Percentiles rank a stretch among this genome's conserved stretches.
Conservation (phyloP, 1,139 yeast genomes). For the Geotrichum restrictum region DNA sequence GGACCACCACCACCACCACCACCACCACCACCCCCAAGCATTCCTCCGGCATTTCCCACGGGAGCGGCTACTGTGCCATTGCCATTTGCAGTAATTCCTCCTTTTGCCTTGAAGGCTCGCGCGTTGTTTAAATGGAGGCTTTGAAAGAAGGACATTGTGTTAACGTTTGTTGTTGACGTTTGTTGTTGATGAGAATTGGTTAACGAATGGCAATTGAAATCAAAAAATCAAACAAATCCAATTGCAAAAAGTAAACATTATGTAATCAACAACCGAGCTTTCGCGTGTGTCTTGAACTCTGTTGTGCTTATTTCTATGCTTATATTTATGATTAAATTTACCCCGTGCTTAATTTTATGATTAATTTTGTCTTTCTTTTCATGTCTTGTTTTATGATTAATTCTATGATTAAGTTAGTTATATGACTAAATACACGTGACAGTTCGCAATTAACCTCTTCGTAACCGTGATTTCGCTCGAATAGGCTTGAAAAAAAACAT, state of each 20-base stretch:
- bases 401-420: background rate
- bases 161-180: background rate
- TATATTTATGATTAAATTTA: too few relatives aligned
- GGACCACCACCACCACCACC: slow-evolving; percentile 9
- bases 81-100: slow-evolving; percentile 74
- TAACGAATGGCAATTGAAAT: background rate
- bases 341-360: background rate
- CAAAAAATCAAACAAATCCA: slow-evolving; percentile 14
- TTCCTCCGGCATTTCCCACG: background rate
- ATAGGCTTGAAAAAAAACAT: too few relatives aligned
- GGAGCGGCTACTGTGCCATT: slow-evolving; percentile 15
- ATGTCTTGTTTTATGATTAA: background rate
- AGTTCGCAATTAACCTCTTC: background rate
- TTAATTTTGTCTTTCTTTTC: background rate
- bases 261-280: too few relatives aligned
- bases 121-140: slow-evolving; percentile 40
- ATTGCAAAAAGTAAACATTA: slow-evolving; percentile 7
- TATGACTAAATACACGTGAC: background rate
- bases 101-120: slow-evolving; percentile 59
- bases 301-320: too few relatives aligned
- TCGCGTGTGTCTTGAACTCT: too few relatives aligned
- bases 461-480: too few relatives aligned
- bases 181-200: background rate
- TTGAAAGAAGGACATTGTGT: slow-evolving; percentile 50
- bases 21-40: too few relatives aligned